Base-by-base conservation (phyloP, 805 yeast species). In the Starmerella sirachaensis region DNA sequence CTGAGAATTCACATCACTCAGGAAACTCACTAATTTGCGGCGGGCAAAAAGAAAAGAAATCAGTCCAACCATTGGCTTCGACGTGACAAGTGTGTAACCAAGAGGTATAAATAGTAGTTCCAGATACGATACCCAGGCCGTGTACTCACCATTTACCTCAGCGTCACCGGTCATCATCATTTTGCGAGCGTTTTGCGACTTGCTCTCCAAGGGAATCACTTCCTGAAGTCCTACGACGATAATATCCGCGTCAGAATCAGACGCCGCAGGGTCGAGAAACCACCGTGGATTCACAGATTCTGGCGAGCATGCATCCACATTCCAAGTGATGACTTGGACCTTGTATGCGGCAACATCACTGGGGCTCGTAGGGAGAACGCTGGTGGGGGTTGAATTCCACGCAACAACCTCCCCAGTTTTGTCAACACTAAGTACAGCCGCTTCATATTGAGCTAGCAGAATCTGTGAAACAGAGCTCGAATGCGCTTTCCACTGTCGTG, bases 211-310 rank as follows among this genome's bases (percentile, higher is more conserved):
- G 52, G 86, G 96, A 10, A 85, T 76, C 23, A 86, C 76, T 52
- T 91, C 98, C 57, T 91, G 94, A 26, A 91, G 63, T 2, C 95
- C 97, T 45, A 91, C 66, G 1, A 78, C 78, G 16, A 82, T 75
- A 2, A 86, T 56, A 51, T 88, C 95, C 25, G 80, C 33, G 12
- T 23, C 25, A 19, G n/a, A 2, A 6, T 29, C 25, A 13, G 22
- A 21, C 1, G 23, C n/a, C 5, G 20, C 23, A 17, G 26, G 33
- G 16, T 20, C 32, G 18, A 26, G 21, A 35, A 50, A 40, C 43
- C 50, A 56, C 22, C 30, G 42, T 24, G 22, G 46, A 8, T 54
- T 50, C 32, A 62, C 38, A 20, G 50, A 53, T 2, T 47, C 26
- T 1, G 68, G 65, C 17, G 51, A 47, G 3, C 59, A 46, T 8